A percentile compares a stretch with the other conserved stretches of the same genome.
Conservation (phyloP, 2,329 filamentous ascomycete genomes). For the Falciphora oryzae region DNA sequence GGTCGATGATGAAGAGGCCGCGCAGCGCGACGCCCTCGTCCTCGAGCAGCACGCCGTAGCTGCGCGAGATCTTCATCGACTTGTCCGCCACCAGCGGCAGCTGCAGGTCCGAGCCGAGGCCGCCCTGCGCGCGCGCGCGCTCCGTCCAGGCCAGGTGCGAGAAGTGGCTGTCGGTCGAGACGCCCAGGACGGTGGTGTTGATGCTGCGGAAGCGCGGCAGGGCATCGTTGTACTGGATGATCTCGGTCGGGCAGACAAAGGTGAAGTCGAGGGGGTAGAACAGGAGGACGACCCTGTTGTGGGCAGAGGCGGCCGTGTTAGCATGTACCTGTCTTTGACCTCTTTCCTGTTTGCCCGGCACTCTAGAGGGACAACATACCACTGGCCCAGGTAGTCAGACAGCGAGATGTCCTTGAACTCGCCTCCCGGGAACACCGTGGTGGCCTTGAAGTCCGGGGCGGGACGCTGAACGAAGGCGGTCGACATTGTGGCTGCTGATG, state of each 20-base stretch:
- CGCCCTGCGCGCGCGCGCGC: slow-evolving; percentile 53
- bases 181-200: slow-evolving; percentile 53
- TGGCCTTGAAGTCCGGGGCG: slow-evolving; percentile 43
- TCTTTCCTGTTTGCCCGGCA: neutral
- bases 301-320: slow-evolving; percentile 1
- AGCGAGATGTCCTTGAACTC: slow-evolving; percentile 42
- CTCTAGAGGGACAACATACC: slow-evolving; percentile 26
- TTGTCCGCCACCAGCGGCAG: slow-evolving; percentile 58
- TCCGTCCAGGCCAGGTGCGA: slow-evolving; percentile 52
- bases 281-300: slow-evolving; percentile 53
- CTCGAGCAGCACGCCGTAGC: slow-evolving; percentile 59
- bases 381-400: slow-evolving; percentile 40
- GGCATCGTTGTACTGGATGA: slow-evolving; percentile 58
- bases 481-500: slow-evolving; percentile 27
- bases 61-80: slow-evolving; percentile 52
- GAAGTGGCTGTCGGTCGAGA: slow-evolving; percentile 57
- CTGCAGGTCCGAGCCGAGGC: slow-evolving; percentile 52
- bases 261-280: slow-evolving; percentile 66
- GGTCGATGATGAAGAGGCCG: slow-evolving; percentile 62
- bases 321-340: neutral
- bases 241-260: slow-evolving; percentile 62
- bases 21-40: slow-evolving; percentile 58
- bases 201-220: slow-evolving; percentile 53
- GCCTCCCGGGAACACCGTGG: slow-evolving; percentile 41
- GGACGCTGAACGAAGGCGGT: slow-evolving; percentile 41